These are phyloP conservation scores for Leucocoprinus birnbaumii DNA, from an alignment of 768 basidiomycete species.

Conservation along the genomic window DNA sequence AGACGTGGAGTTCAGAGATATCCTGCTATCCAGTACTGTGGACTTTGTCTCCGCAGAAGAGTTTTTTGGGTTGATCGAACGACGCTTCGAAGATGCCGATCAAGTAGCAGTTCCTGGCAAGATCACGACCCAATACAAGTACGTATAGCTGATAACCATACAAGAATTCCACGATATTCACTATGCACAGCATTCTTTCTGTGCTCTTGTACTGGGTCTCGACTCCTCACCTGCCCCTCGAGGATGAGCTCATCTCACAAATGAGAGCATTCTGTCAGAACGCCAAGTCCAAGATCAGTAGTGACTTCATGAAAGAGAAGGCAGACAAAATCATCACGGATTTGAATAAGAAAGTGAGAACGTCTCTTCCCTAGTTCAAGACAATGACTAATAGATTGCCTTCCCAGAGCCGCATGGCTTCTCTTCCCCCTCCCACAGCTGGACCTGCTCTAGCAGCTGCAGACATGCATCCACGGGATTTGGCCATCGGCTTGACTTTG, in stretches of 20 bases:
- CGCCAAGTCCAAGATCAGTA: constrained; percentile 21
- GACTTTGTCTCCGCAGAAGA: constrained; percentile 41
- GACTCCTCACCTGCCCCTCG: constrained; percentile 25
- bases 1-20: constrained; percentile 26
- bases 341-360: too few species aligned
- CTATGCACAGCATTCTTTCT: constrained; percentile 24
- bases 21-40: constrained; percentile 37
- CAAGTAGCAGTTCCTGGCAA: too few species aligned
- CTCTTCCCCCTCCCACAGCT: constrained; percentile 15
- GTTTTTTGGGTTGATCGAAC: constrained; percentile 14
- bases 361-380: too few species aligned
- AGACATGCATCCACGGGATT: constrained; percentile 33
- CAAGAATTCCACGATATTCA: too few species aligned
- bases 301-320: constrained; percentile 24
- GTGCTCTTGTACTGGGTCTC: constrained; percentile 32
- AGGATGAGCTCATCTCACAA: constrained; percentile 27
- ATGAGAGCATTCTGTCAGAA: constrained; percentile 32
- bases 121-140: too few species aligned
- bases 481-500: constrained; percentile 41
- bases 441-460: constrained; percentile 25
- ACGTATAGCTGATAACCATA: constrained; percentile 19
- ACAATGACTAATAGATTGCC: too few species aligned
- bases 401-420: too few species aligned
- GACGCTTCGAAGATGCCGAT: too few species aligned
- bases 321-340: too few species aligned